phyloP scores from a whole-genome alignment of 1,284 basidiomycete species.

The Ceraceosorus guamensis region DNA sequence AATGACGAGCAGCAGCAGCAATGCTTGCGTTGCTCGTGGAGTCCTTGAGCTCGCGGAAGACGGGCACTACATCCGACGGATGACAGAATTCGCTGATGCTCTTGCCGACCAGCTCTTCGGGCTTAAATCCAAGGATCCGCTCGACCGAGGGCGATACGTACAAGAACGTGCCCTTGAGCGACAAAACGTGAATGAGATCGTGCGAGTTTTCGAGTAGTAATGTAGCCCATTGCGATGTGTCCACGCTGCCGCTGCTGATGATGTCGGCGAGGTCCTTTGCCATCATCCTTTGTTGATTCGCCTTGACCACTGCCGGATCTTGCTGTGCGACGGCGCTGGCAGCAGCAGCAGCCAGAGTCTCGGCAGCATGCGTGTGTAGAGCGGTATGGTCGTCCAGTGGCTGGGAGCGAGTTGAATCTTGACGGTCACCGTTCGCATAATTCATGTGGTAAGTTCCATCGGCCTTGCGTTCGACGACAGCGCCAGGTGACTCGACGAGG shows the following conservation, averaged over 20 bases:
- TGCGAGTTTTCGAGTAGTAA: conserved; percentile 37
- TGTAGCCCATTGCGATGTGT: conserved; percentile 34
- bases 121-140: conserved; percentile 36
- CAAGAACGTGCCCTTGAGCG: conserved; percentile 84
- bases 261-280: conserved; percentile 11
- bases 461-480: conserved; percentile 57
- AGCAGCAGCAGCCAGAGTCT: conserved; percentile 14
- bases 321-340: not conserved
- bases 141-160: conserved; percentile 64
- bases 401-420: conserved; percentile 6
- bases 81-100: conserved; percentile 72
- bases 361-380: conserved; percentile 16
- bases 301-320: conserved; percentile 6
- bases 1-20: conserved; percentile 36
- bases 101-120: conserved; percentile 74
- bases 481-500: conserved; percentile 74
- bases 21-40: conserved; percentile 51
- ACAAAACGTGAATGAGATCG: conserved; percentile 82
- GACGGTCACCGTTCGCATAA: too few relatives aligned
- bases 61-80: conserved; percentile 77
- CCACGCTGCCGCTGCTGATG: conserved; percentile 9
- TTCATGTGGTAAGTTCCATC: conserved; percentile 42
- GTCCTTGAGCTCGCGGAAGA: conserved; percentile 88
- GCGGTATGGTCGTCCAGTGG: conserved; percentile 1
- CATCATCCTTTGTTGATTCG: not conserved